Percentiles rank a stretch among this genome's conserved stretches.
Evolutionary conservation across 768 basidiomycete genomes (phyloP).

Genomic region (Tephrocybe sp.): DNA sequence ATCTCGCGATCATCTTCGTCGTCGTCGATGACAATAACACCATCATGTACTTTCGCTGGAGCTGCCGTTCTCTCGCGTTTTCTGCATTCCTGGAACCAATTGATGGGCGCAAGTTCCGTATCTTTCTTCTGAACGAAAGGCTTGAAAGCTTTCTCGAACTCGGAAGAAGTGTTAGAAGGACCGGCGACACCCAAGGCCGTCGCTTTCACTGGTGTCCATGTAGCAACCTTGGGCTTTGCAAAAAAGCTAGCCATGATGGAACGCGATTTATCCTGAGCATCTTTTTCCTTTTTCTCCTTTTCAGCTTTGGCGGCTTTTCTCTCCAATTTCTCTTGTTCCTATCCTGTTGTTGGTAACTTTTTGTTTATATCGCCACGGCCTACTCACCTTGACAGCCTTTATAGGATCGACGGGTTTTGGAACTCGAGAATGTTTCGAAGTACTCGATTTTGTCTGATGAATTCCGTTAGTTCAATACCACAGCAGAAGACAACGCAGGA

Average conservation of each 20-base stretch:
- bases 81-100: constrained; percentile 55
- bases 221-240: constrained; percentile 52
- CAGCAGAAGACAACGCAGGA: background rate
- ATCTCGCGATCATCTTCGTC: constrained; percentile 18
- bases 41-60: constrained; percentile 26
- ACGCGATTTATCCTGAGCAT: constrained; percentile 70
- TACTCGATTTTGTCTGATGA: constrained; percentile 12
- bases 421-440: constrained; percentile 31
- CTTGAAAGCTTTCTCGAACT: constrained; percentile 76
- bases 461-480: background rate
- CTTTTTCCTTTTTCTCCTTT: constrained; percentile 70
- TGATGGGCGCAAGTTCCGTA: constrained; percentile 66
- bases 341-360: constrained; percentile 4
- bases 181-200: constrained; percentile 30
- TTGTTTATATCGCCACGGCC: background rate
- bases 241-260: constrained; percentile 82
- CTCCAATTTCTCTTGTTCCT: constrained; percentile 72
- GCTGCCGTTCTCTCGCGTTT: constrained; percentile 21
- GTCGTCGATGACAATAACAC: constrained; percentile 62
- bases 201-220: constrained; percentile 21
- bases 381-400: constrained; percentile 55
- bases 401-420: constrained; percentile 59
- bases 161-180: constrained; percentile 45
- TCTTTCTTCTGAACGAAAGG: constrained; percentile 81
- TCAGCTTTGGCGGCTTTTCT: constrained; percentile 69